These are phyloP conservation scores for Trichomonascaceae sp. DNA, from an alignment of 1,139 yeast species.

Conservation along the genomic window DNA sequence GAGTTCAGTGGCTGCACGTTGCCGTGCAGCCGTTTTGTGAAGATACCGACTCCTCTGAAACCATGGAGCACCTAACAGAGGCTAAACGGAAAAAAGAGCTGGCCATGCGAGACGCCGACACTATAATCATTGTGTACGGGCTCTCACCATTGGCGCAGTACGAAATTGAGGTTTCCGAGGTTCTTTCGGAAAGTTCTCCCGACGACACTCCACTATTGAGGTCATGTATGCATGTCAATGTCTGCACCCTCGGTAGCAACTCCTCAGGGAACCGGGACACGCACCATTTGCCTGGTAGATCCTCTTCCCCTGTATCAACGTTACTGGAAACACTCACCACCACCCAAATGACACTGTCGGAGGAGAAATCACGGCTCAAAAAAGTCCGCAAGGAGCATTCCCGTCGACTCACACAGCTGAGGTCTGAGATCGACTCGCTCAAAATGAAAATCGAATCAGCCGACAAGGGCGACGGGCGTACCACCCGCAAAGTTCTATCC, in stretches of 20 bases:
- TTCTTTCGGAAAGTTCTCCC: conserved; percentile 2
- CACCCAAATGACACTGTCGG: conserved; percentile 22
- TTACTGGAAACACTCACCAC: conserved; percentile 25
- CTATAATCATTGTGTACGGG: conserved; percentile 22
- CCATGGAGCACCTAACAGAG: neutral
- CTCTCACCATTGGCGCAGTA: conserved; percentile 25
- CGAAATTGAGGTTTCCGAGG: conserved; percentile 17
- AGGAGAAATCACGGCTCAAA: conserved; percentile 23
- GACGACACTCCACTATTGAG: conserved; percentile 1
- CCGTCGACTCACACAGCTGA: conserved; percentile 21
- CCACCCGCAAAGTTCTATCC: conserved; percentile 21
- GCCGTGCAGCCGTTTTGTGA: conserved; percentile 13
- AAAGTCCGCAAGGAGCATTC: conserved; percentile 23
- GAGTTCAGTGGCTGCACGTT: conserved; percentile 26
- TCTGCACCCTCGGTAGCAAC: conserved; percentile 12
- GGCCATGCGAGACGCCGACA: conserved; percentile 4
- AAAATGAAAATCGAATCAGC: conserved; percentile 20
- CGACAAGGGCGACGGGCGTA: conserved; percentile 26
- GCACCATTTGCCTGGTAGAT: conserved; percentile 16
- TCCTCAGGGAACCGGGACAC: conserved; percentile 4
- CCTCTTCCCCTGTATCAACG: conserved; percentile 26
- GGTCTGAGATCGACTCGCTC: conserved; percentile 24
- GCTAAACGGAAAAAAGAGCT: conserved; percentile 2
- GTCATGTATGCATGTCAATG: conserved; percentile 10
- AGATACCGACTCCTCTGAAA: conserved; percentile 1